Percentiles rank a stretch among this genome's conserved stretches.
Conservation (phyloP, 306 rosid species). For the Albizia julibrissin region DNA sequence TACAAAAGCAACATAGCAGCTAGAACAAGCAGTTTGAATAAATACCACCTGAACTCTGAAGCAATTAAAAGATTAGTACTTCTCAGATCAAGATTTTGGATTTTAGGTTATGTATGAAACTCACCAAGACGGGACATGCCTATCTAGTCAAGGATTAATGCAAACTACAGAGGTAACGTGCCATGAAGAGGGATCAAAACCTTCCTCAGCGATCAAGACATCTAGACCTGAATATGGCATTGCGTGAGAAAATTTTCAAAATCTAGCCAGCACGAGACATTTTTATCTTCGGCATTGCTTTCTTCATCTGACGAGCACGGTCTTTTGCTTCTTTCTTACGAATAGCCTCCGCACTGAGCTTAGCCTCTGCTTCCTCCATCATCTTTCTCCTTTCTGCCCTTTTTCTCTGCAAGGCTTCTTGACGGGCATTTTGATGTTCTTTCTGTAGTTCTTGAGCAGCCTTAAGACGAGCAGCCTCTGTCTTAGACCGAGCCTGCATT, state of each 20-base stretch:
- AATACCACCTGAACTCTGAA: background rate
- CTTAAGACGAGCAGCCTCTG: slow-evolving; percentile 70
- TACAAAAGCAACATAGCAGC: slow-evolving; percentile 23
- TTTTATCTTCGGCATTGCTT: slow-evolving; percentile 81
- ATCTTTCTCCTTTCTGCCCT: slow-evolving; percentile 82
- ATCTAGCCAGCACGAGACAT: slow-evolving; percentile 76
- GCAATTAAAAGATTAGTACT: slow-evolving; percentile 6
- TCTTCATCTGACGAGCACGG: slow-evolving; percentile 94
- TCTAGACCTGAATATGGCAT: slow-evolving; percentile 7
- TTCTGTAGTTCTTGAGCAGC: slow-evolving; percentile 81
- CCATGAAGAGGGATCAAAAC: background rate
- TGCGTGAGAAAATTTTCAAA: background rate
- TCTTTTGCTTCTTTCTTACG: slow-evolving; percentile 87
- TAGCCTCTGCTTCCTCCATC: slow-evolving; percentile 95
- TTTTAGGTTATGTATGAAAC: slow-evolving; percentile 37
- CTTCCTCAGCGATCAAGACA: background rate
- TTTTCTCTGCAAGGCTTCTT: slow-evolving; percentile 89
- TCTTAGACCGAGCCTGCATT: slow-evolving; percentile 80
- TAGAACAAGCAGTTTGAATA: slow-evolving; percentile 18
- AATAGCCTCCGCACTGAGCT: slow-evolving; percentile 80
- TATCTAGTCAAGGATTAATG: slow-evolving; percentile 41
- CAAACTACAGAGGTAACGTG: slow-evolving; percentile 31
- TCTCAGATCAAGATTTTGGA: slow-evolving; percentile 32
- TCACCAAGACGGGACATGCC: slow-evolving; percentile 37
- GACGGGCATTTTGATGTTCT: slow-evolving; percentile 81